Evolutionary conservation across 495 filamentous ascomycete genomes (phyloP).

Genomic region (Hyaloscypha hepaticicola): DNA sequence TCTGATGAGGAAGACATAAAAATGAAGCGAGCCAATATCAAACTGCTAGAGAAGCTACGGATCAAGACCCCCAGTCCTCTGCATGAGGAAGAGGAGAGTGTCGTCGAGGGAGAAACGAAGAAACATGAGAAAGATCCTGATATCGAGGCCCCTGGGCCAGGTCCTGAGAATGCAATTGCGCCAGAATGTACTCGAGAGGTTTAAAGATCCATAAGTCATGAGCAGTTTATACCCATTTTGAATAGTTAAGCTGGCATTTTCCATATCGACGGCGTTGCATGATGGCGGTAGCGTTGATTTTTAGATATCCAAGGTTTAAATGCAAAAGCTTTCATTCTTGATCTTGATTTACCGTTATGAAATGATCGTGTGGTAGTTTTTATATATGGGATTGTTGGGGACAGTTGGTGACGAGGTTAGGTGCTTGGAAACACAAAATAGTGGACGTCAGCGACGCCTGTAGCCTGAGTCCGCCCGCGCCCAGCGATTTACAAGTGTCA

Average conservation of each 20-base stretch:
- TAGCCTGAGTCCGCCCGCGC: background rate
- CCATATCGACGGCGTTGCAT: background rate
- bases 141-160: constrained; percentile 23
- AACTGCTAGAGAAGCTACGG: constrained; percentile 23
- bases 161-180: constrained; percentile 31
- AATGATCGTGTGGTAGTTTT: too few species aligned
- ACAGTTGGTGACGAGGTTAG: too few species aligned
- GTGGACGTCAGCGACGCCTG: background rate
- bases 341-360: background rate
- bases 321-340: background rate
- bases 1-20: constrained; percentile 32
- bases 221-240: constrained; percentile 13
- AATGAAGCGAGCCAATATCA: constrained; percentile 21
- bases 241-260: background rate
- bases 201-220: constrained; percentile 11
- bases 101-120: background rate
- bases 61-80: background rate
- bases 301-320: background rate
- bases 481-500: background rate
- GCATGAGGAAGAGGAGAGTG: constrained; percentile 3
- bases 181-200: constrained; percentile 25
- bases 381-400: too few species aligned
- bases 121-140: constrained; percentile 12
- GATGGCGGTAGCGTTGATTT: background rate
- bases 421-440: background rate